Evolutionary conservation across 306 rosid species (phyloP), one percentile per base, ranked within the genome.

Genomic region (Malus asiatica): DNA sequence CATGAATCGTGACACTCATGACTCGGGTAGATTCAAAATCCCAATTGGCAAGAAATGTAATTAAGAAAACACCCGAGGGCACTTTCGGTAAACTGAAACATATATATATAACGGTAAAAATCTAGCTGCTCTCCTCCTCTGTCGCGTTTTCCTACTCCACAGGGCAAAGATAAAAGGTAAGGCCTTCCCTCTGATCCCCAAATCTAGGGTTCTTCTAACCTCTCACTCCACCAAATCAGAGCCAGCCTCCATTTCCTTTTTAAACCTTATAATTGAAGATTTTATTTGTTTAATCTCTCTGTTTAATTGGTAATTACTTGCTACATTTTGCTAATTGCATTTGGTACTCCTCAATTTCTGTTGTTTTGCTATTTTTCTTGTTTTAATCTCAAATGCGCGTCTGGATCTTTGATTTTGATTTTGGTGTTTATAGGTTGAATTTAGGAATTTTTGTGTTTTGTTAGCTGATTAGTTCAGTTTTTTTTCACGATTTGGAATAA

Each of bases 151-250:
- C 76, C 78, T 85, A 78, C 86, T 78, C 87, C 83, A 48, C 78
- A 79, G 60, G 30, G 88, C 88, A 75, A 76, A 79, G 86, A 82
- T 76, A 84, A 74, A 80, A 78, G 89, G 87, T 82, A 30, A 77
- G 51, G 61, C 78, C 79, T 71, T 20, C 60, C 70, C 29, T 67
- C 72, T 78, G 87, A 88, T 88, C 94, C 98, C 89, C 86, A 92
- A 94, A 89, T 91, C 89, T 89, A 91, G 94, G 89, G 87, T 84
- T 84, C 51, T 15, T 77, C 76, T 52, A 42, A 71, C 74, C 76
- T 73, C 58, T 74, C 32, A 80, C 63, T 81, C 76, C 35, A 19
- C 52, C 4, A 18, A 77, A 22, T 38, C 55, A 20, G 16, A 4
- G 27, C 10, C 8, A 40, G 30, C 76, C 72, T 77, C 55, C 35